A percentile compares a stretch with the other conserved stretches of the same genome.
These are phyloP conservation scores for Tricholoma sp. DNA, from an alignment of 768 basidiomycete species.

Conservation along the genomic window DNA sequence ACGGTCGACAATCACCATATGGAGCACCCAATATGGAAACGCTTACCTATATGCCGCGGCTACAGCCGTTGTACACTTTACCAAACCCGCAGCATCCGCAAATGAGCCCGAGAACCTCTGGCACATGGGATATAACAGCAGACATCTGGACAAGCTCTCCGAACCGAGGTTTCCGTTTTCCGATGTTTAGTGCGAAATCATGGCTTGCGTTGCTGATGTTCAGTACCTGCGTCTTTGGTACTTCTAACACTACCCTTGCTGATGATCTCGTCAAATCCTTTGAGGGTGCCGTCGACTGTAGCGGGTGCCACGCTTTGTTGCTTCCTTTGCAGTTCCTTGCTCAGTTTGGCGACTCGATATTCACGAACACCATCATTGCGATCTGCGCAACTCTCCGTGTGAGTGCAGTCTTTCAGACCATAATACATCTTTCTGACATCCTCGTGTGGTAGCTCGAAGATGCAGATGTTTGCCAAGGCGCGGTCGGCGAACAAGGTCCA, in stretches of 20 bases:
- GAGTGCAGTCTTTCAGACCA: slow-evolving; percentile 2
- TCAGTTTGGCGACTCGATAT: slow-evolving; percentile 40
- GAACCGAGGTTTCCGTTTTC: background rate
- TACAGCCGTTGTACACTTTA: background rate
- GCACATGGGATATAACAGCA: background rate
- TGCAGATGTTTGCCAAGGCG: slow-evolving; percentile 53
- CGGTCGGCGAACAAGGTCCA: slow-evolving; percentile 45
- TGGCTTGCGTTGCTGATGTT: slow-evolving; percentile 14
- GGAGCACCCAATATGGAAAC: background rate
- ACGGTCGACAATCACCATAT: background rate
- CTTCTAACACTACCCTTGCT: slow-evolving; percentile 15
- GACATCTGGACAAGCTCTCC: background rate
- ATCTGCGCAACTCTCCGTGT: slow-evolving; percentile 43
- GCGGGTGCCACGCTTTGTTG: slow-evolving; percentile 46
- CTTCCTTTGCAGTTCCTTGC: slow-evolving; percentile 43
- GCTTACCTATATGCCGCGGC: background rate
- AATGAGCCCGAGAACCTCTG: background rate
- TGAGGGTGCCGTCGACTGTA: slow-evolving; percentile 42
- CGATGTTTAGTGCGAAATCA: background rate
- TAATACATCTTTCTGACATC: background rate
- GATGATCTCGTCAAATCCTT: slow-evolving; percentile 39
- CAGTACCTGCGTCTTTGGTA: slow-evolving; percentile 16
- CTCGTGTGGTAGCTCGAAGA: slow-evolving; percentile 37
- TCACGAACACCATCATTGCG: slow-evolving; percentile 35
- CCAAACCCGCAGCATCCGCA: background rate